Conservation (phyloP, 192 early-diverging fungal species). For the Coemansia sp. region DNA sequence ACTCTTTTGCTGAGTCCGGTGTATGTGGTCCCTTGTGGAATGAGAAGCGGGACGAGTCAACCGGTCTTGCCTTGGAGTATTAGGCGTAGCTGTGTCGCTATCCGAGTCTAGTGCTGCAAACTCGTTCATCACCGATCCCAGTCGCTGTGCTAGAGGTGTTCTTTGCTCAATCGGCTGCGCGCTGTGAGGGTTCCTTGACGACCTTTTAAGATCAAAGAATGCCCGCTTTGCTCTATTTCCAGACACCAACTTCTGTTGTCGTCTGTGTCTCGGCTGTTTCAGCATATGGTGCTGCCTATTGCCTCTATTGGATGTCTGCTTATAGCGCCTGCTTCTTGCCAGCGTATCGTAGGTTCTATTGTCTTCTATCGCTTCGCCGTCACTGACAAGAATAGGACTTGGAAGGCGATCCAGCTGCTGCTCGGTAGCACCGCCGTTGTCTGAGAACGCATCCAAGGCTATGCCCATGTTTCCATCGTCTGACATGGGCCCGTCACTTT, state of each 20-base stretch:
- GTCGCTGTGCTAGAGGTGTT: conserved; percentile 7
- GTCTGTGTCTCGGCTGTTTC: not conserved
- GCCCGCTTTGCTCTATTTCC: not conserved
- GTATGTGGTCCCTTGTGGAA: not conserved
- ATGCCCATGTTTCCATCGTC: not conserved
- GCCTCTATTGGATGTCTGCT: not conserved
- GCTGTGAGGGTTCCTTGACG: not conserved
- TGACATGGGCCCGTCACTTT: conserved; percentile 13
- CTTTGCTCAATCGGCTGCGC: not conserved
- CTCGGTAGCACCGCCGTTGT: not conserved
- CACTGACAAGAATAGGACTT: conserved; percentile 39
- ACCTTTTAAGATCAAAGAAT: not conserved
- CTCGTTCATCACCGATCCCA: conserved; percentile 45
- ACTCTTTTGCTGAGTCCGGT: not conserved
- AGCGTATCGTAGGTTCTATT: conserved; percentile 16
- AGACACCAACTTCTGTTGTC: not conserved
- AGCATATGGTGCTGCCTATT: not conserved
- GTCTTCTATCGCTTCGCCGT: conserved; percentile 49
- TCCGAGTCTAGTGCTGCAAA: conserved; percentile 53
- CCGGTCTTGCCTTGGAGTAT: not conserved
- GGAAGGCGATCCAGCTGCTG: not conserved
- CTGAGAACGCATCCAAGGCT: not conserved
- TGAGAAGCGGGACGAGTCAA: not conserved
- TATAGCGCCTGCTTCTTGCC: not conserved
- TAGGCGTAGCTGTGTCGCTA: conserved; percentile 8